Conservation (phyloP, 305 asterid species). For the Ilex paraguariensis region DNA sequence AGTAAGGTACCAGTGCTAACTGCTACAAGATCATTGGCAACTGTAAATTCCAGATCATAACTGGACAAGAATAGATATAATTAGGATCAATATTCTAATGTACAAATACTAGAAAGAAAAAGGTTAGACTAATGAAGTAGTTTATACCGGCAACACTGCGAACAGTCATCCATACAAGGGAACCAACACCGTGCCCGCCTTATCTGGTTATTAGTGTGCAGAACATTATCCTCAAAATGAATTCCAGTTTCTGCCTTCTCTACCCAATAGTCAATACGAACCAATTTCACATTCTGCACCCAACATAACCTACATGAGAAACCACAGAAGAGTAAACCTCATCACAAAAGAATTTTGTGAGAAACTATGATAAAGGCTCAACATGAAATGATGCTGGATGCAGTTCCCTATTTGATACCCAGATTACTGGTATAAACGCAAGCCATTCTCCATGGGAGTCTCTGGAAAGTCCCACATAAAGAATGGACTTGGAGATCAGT, state of each 20-base stretch:
- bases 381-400: not conserved
- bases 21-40: conserved; percentile 83
- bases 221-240: conserved; percentile 69
- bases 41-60: conserved; percentile 95
- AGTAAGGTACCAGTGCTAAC: conserved; percentile 93
- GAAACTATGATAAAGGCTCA: conserved; percentile 8
- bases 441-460: no score
- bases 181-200: conserved; percentile 99
- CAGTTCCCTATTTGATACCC: no score
- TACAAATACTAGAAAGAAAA: no score
- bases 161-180: conserved; percentile 95
- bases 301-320: conserved; percentile 60
- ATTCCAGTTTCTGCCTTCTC: conserved; percentile 99
- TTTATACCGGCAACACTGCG: conserved; percentile 87
- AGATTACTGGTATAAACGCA: no score
- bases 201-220: conserved; percentile 90
- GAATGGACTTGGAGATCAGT: no score
- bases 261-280: conserved; percentile 93
- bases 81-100: conserved; percentile 13
- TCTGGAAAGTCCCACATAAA: no score
- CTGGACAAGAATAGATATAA: conserved; percentile 40
- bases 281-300: conserved; percentile 77
- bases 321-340: conserved; percentile 30
- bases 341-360: conserved; percentile 26
- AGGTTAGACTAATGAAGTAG: conserved; percentile 3